Evolutionary conservation across 139 green algal genomes (phyloP).

Genomic region (Coelastrella sp.): DNA sequence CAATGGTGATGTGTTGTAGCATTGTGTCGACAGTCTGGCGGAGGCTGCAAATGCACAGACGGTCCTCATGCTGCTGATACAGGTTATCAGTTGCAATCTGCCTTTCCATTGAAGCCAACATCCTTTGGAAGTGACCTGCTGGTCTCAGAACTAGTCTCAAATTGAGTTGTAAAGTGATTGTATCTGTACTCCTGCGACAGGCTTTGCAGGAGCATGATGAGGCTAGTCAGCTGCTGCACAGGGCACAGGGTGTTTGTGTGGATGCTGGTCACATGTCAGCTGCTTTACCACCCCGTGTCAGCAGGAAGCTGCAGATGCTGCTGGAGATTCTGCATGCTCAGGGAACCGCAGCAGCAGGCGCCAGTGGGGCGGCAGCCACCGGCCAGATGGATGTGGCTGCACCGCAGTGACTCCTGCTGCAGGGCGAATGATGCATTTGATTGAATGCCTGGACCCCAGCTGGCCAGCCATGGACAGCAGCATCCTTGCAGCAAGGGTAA

Average conservation of each 20-base stretch:
- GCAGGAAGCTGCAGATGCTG: constrained; percentile 30
- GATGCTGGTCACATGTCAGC: neutral
- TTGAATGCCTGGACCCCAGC: too few relatives aligned
- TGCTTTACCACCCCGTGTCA: neutral
- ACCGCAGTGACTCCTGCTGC: too few relatives aligned
- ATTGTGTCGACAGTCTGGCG: too few relatives aligned
- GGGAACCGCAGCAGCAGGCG: neutral
- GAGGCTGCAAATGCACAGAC: too few relatives aligned
- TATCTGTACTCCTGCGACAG: neutral
- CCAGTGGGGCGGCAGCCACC: neutral
- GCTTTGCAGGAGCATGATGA: constrained; percentile 8
- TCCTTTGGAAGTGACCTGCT: neutral
- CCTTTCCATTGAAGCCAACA: too few relatives aligned
- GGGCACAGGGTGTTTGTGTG: constrained; percentile 20
- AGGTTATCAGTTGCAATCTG: too few relatives aligned
- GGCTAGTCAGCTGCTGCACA: constrained; percentile 8
- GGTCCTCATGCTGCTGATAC: too few relatives aligned
- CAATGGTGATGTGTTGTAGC: too few relatives aligned
- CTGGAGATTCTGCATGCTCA: constrained; percentile 21
- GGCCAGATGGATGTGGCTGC: too few relatives aligned
- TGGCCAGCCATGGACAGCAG: too few relatives aligned
- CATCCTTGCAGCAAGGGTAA: too few relatives aligned
- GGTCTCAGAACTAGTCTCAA: neutral
- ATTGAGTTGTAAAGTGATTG: neutral
- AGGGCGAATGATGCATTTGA: too few relatives aligned